Evolutionary conservation across 2,329 filamentous ascomycete genomes (phyloP).

Genomic region (Chaetomium olivaceum): DNA sequence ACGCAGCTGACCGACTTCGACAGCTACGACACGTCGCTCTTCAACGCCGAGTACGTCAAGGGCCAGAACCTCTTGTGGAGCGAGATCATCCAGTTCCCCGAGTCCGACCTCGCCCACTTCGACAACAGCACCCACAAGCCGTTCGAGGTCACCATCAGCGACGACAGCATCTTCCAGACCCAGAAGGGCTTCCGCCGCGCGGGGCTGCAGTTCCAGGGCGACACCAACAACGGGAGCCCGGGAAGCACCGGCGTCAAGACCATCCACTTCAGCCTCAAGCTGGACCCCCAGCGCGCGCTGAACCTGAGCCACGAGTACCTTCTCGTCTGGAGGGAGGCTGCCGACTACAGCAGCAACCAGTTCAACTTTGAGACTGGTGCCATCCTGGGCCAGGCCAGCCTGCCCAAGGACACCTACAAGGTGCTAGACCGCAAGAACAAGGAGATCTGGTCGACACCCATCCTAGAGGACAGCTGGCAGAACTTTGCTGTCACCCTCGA

Average conservation of each 20-base stretch:
- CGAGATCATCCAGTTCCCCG: constrained; percentile 41
- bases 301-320: constrained; percentile 44
- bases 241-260: constrained; percentile 41
- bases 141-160: constrained; percentile 48
- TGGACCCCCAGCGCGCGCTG: constrained; percentile 38
- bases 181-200: constrained; percentile 50
- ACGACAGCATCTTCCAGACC: constrained; percentile 47
- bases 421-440: constrained; percentile 43
- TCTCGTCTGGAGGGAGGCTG: constrained; percentile 43
- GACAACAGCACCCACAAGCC: constrained; percentile 42
- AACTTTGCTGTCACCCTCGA: constrained; percentile 61
- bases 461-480: constrained; percentile 55
- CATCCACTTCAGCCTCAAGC: constrained; percentile 41
- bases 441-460: constrained; percentile 44
- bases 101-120: constrained; percentile 39
- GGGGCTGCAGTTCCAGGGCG: constrained; percentile 46
- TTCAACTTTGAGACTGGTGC: constrained; percentile 42
- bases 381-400: constrained; percentile 40
- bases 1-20: constrained; percentile 38
- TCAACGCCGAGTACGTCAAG: constrained; percentile 43
- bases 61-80: constrained; percentile 40
- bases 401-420: constrained; percentile 45
- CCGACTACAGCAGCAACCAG: constrained; percentile 42
- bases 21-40: constrained; percentile 37
- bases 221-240: constrained; percentile 43